Evolutionary conservation across 345 rosid species (phyloP), one percentile per base, ranked within the genome.

Genomic region (Mercurialis annua): DNA sequence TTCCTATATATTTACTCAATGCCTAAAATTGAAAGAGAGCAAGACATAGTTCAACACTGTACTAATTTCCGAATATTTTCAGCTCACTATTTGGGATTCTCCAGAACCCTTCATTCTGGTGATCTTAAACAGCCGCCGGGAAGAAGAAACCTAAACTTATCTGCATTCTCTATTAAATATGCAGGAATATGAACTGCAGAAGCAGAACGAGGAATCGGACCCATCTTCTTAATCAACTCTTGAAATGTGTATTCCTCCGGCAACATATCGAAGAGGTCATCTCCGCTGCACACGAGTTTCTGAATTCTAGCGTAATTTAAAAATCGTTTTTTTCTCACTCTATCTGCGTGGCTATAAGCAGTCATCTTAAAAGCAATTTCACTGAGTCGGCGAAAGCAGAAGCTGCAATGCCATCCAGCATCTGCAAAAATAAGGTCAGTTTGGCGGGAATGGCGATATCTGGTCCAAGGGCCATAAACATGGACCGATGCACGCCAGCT

Each of bases 381-480:
- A 7, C 51, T 56, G 16, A 89, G 85, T 6, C 62, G 73, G 12
- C 94, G 76, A 57, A 85, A 90, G 78, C 96, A 93, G 74, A 90
- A 93, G 78, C 98, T 89, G 46, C 96, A 93, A 73, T 93, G 98
- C 97, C 98, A 93, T 17, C 97, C 97, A 20, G 96, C 94, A 31
- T 93, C 94, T 0, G 98, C 79, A 30, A 93, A 71, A n/a, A 93
- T 71, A 43, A 81, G 60, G 55, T 90, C 81, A 0, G 87, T 72
- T 68, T 81, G 90, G 46, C 98, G 83, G 0, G 96, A 89, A 64
- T 94, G 99, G 7, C 92, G 78, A 65, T 94, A 94, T n/a, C 73
- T 65, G 10, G 90, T 86, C 78, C 75, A 55, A 6, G 75, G 72
- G 33, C 76, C 67, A 26, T 75, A 89, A 14, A 84, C 66, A 34